Evolutionary conservation across 1,284 basidiomycete genomes (phyloP).

Genomic region (Ceratobasidium sp.): DNA sequence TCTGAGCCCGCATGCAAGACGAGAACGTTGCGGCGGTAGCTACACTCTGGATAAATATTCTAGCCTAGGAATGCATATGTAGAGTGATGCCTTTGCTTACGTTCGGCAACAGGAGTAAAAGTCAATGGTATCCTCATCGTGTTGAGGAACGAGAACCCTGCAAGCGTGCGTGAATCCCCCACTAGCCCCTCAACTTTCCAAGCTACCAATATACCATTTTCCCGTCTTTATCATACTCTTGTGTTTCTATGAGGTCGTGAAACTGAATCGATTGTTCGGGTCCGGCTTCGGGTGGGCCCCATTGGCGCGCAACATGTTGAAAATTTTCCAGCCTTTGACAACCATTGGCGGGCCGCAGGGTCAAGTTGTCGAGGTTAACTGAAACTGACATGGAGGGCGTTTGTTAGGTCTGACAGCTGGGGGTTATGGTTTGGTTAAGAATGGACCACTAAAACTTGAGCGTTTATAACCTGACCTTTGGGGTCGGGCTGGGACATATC

Average conservation of each 20-base stretch:
- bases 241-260: not conserved
- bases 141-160: not conserved
- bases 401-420: no score
- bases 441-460: no score
- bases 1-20: not conserved
- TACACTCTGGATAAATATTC: not conserved
- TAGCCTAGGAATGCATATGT: not conserved
- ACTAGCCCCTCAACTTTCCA: not conserved
- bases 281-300: no score
- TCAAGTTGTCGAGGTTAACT: no score
- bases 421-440: no score
- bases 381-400: no score
- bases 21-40: not conserved
- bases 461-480: no score
- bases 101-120: not conserved
- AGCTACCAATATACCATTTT: not conserved
- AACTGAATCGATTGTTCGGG: not conserved
- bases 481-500: no score
- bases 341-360: no score
- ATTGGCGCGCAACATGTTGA: no score
- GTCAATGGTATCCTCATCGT: not conserved
- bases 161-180: not conserved
- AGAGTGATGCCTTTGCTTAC: not conserved
- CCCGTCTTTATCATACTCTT: not conserved
- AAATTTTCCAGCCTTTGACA: no score